Base-by-base conservation (phyloP, 352 stramenopile genomes). In the Phytophthora hibernalis region DNA sequence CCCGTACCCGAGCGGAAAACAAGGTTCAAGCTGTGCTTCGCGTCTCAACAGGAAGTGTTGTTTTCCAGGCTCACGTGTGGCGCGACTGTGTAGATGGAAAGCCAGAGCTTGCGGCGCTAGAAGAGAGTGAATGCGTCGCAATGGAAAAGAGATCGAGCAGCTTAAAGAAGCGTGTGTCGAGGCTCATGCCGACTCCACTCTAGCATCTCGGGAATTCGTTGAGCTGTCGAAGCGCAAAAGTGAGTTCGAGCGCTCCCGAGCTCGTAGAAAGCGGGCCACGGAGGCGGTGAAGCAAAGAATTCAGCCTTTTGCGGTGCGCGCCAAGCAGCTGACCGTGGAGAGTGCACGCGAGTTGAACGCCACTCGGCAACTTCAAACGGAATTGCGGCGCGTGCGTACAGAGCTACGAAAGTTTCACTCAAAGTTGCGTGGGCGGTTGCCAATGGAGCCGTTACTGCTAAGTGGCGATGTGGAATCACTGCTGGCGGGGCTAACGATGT, bases 1-100 rank as follows among this genome's bases (percentile, higher is more conserved):
- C 75, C 5, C 65, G 71, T 10, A 40, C 21, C 0, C 54, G 67
- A 26, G 86, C 77, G 7, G 35, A 61, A 11, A 68, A 76, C 3
- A 89, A 83, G 38, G 51, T 92, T 4, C 31, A 30, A 0, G 52
- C 70, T 0, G 72, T 82, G 28, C 49, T 92, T 9, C 58, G 37
- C 4, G 38, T 51, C 1, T 59, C 76, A 40, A 72, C 80, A 30
- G 57, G 54, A 9, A 72, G 70, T 54, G 77, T 89, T 20, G 59
- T 90, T 12, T 94, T 91, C 56, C 86, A 91, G 44, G 81, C 86
- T 37, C 72, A 71, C 7, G 82, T 92, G 15, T 94, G 86, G 86
- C 75, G 76, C 1, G 83, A 91, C 49, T 89, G 80, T 20, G 60
- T 89, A 18, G 84, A 85, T 50, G 64, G 74, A 37, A 85, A 83